Conservation (phyloP, 1,284 basidiomycete genomes). For the Tremellales sp. region DNA sequence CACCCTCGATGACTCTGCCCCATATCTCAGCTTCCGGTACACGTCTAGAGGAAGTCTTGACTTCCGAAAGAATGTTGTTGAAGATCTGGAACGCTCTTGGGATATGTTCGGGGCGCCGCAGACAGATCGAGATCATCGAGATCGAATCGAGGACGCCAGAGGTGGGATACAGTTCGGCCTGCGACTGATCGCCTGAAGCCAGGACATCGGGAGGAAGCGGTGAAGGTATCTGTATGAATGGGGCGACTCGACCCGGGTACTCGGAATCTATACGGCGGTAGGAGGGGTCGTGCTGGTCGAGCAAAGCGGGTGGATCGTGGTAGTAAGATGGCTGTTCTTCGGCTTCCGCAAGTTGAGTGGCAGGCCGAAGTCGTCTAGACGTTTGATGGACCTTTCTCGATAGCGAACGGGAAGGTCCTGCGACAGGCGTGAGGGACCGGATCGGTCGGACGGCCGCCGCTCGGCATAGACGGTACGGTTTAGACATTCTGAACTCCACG, state of each 20-base stretch:
- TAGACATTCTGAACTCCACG: background rate
- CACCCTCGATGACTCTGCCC: slow-evolving; percentile 39
- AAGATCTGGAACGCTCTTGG: slow-evolving; percentile 46
- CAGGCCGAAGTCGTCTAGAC: background rate
- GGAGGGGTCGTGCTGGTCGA: slow-evolving; percentile 4
- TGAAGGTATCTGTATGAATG: slow-evolving; percentile 17
- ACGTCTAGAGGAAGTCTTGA: slow-evolving; percentile 11
- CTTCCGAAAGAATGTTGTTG: slow-evolving; percentile 32
- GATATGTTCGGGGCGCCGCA: slow-evolving; percentile 37
- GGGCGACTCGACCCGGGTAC: slow-evolving; percentile 8
- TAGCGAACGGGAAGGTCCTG: too few relatives aligned
- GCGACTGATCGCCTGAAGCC: slow-evolving; percentile 11
- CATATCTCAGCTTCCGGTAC: slow-evolving; percentile 40
- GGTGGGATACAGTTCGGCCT: slow-evolving; percentile 34
- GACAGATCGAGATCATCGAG: slow-evolving; percentile 45
- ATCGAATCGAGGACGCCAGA: slow-evolving; percentile 39
- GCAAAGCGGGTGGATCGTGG: slow-evolving; percentile 5
- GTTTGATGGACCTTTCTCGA: background rate
- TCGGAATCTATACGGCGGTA: slow-evolving; percentile 8
- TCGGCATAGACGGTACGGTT: background rate
- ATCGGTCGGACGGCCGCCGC: background rate
- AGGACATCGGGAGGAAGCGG: slow-evolving; percentile 28
- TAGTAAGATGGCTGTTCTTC: slow-evolving; percentile 12
- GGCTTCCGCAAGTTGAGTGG: slow-evolving; percentile 12
- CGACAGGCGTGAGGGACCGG: background rate